Evolutionary conservation across 2,329 filamentous ascomycete genomes (phyloP).

Genomic region (Biscogniauxia sp.): DNA sequence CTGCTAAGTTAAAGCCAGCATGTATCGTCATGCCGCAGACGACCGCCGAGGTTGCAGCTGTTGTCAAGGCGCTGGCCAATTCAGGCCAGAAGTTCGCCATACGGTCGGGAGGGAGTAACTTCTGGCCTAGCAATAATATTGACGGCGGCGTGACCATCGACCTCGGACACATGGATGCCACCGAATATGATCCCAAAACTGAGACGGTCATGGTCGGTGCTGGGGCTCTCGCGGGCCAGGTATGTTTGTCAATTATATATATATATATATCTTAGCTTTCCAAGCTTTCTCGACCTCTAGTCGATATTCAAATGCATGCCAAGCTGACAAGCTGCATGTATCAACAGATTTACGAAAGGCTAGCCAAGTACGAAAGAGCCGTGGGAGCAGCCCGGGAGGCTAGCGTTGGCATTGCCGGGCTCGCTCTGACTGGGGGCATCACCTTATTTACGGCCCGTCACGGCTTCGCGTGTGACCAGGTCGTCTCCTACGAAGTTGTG

Average conservation of each 20-base stretch:
- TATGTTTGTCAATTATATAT: constrained; percentile 4
- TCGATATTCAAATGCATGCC: neutral
- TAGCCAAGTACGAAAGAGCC: constrained; percentile 10
- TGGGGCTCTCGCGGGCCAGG: constrained; percentile 19
- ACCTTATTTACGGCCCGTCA: constrained; percentile 25
- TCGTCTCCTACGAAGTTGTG: constrained; percentile 34
- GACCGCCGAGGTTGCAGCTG: neutral
- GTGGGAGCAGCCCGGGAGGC: constrained; percentile 19
- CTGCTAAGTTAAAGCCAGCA: constrained; percentile 1
- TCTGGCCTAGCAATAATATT: constrained; percentile 34
- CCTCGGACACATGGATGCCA: constrained; percentile 27
- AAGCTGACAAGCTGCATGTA: neutral
- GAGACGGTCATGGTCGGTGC: constrained; percentile 21
- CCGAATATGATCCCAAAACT: constrained; percentile 10
- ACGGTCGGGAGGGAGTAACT: too few species aligned
- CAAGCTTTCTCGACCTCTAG: neutral
- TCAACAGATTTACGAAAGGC: constrained; percentile 13
- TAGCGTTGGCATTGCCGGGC: constrained; percentile 18
- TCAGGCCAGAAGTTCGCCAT: neutral
- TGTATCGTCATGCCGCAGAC: neutral
- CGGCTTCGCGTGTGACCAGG: constrained; percentile 34
- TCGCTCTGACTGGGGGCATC: constrained; percentile 31
- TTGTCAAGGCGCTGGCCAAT: neutral
- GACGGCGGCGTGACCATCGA: constrained; percentile 42
- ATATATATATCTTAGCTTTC: too few species aligned